Evolutionary conservation across 495 filamentous ascomycete species (phyloP), one percentile per base, ranked within the genome.

Genomic region (Hyaloscypha hepaticicola): DNA sequence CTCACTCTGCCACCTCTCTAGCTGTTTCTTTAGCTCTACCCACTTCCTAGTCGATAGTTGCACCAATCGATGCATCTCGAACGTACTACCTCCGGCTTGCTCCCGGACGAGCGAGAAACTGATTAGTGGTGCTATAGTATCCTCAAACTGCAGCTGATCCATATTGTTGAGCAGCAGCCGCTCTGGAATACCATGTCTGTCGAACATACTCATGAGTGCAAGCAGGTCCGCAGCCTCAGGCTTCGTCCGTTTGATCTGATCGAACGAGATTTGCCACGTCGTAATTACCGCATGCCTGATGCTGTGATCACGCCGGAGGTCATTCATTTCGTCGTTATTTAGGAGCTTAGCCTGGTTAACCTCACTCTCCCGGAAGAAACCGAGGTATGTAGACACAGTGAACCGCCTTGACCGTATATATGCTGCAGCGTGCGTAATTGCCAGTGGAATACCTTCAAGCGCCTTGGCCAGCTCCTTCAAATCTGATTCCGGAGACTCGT

Each of bases 361-460:
- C n/a, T 79, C 74, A 59, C 63, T 76, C 63, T 68, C 69, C 11
- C 67, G 66, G 53, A 80, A 73, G 16, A 69, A 58, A 31, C 74
- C 57, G 3, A 74, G 52, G 58, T 79, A 29, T 56, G 77, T 80
- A 79, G 0, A 58, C 53, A 28, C 14, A 77, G n/a, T 0, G 56
- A 57, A 2, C 66, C 75, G 66, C 25, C 25, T 26, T 53, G 65
- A 5, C 24, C 71, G 63, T 57, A 85, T 79, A 84, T 3, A 73
- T 75, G 6, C 16, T 6, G 79, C 79, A 4, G 80, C 80, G 68
- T 85, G 80, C 14, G 72, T 72, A 34, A 84, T 82, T 4, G 81
- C 80, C 12, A 84, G 77, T 21, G 83, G 79, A 63, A 85, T 74
- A 51, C 63, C 74, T 14, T 80, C 79, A 3, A 84, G 75, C 25